phyloP scores from a whole-genome alignment of 73 alveolate genomes.

The Breviolum minutum region DNA sequence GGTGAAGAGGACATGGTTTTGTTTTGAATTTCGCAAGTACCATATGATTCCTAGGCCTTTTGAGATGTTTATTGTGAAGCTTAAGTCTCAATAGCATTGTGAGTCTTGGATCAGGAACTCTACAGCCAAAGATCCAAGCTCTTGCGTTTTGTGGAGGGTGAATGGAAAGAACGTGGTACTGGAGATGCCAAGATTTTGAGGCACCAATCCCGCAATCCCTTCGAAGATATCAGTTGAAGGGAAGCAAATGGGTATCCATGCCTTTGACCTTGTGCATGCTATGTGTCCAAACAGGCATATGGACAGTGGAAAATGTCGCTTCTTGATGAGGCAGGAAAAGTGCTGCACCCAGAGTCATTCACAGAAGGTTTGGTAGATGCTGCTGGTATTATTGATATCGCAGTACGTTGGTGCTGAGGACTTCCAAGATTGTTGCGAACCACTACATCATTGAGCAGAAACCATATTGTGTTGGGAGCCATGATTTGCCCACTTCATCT shows the following conservation, averaged over 20 bases:
- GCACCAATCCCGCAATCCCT: slow-evolving; percentile 96
- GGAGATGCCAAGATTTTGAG: slow-evolving; percentile 98
- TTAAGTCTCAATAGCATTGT: background rate
- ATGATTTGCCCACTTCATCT: background rate
- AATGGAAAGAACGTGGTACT: slow-evolving; percentile 99
- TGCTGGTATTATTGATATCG: background rate
- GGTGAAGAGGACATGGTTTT: slow-evolving; percentile 18
- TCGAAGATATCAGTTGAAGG: background rate
- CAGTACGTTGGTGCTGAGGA: background rate
- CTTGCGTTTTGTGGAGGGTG: slow-evolving; percentile 97
- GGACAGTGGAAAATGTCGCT: slow-evolving; percentile 96
- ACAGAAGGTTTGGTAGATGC: background rate
- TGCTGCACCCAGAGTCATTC: slow-evolving; percentile 20
- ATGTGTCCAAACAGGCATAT: slow-evolving; percentile 96
- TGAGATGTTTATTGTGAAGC: background rate
- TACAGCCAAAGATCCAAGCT: slow-evolving; percentile 97
- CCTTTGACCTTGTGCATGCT: slow-evolving; percentile 72
- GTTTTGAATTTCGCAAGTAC: background rate
- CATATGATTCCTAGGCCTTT: background rate
- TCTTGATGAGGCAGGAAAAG: slow-evolving; percentile 98
- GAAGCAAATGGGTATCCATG: background rate
- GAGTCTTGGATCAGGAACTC: slow-evolving; percentile 93
- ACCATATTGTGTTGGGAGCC: slow-evolving; percentile 15
- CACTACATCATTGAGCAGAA: slow-evolving; percentile 58
- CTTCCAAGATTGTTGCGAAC: slow-evolving; percentile 61